phyloP scores from a whole-genome alignment of 495 filamentous ascomycete genomes.

The Ascobolus immersus region DNA sequence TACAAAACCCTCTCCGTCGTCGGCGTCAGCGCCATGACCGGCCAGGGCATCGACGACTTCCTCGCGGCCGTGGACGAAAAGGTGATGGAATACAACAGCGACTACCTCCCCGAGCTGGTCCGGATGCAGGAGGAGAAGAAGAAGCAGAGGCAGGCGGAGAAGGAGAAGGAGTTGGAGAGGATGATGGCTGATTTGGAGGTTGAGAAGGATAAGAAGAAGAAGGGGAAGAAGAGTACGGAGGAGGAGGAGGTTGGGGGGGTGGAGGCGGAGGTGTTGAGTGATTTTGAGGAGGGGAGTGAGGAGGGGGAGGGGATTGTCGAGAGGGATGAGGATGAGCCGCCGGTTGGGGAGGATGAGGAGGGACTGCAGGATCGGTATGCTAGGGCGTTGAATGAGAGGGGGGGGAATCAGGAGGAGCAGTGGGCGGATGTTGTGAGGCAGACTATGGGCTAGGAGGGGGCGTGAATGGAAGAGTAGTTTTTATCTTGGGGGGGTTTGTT shows the following conservation, averaged over 20 bases:
- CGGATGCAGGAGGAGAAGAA: slow-evolving; percentile 48
- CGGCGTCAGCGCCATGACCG: slow-evolving; percentile 79
- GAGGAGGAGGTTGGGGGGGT: slow-evolving; percentile 17
- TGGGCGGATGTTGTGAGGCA: too few species aligned
- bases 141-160: slow-evolving; percentile 36
- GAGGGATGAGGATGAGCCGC: slow-evolving; percentile 24
- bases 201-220: slow-evolving; percentile 22
- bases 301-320: slow-evolving; percentile 24
- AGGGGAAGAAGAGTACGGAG: slow-evolving; percentile 13
- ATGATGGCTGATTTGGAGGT: slow-evolving; percentile 90
- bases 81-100: slow-evolving; percentile 63
- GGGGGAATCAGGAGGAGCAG: slow-evolving; percentile 8
- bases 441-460: too few species aligned
- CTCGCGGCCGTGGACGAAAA: slow-evolving; percentile 71
- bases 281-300: slow-evolving; percentile 30
- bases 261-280: slow-evolving; percentile 30
- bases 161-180: slow-evolving; percentile 61
- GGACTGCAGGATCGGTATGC: slow-evolving; percentile 36
- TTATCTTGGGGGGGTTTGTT: too few species aligned
- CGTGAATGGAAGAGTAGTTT: too few species aligned
- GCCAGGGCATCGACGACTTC: slow-evolving; percentile 74
- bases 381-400: slow-evolving; percentile 25
- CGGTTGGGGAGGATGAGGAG: slow-evolving; percentile 28
- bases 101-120: slow-evolving; percentile 84
- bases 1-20: slow-evolving; percentile 81